Evolutionary conservation across 495 filamentous ascomycete species (phyloP), one percentile per base, ranked within the genome.

Genomic region (Chaetomium fimeti): DNA sequence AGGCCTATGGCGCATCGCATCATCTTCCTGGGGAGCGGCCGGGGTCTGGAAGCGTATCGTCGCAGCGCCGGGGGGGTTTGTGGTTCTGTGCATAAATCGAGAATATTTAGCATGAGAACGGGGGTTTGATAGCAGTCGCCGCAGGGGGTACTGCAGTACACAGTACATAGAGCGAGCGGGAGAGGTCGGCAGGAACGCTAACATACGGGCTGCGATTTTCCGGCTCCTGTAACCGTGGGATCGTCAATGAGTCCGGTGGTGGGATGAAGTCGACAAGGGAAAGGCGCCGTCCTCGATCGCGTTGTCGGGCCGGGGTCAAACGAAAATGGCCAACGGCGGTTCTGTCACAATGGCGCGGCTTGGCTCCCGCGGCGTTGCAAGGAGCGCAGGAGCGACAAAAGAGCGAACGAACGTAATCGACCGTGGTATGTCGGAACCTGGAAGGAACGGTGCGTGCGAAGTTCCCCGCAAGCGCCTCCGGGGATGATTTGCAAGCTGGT

Each of bases 1-100:
- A 75, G 66, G 53, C 69, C 72, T 61, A 71, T 66, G 72, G 64
- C 67, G 69, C 70, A 75, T 78, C 74, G 76, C 76, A 78, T 78
- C 73, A 72, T 76, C 66, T 60, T 69, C 69, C 65, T 68, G 57
- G 67, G 58, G 61, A 29, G 48, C 43, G 66, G 28, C 47, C 51
- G 55, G 55, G 65, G 32, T 67, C 36, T 42, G 55, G 57, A 63
- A 25, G 63, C 64, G 47, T 61, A 65, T 54, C 60, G 67, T 69
- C 66, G 66, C 62, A 66, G 71, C 64, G 59, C 57, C 40, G 29
- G 40, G 27, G 52, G 36, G 54, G 54, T 32, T 42, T n/a, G 43
- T 70, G 47, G 20, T 67, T 68, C 65, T 74, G 55, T 69, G 74
- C 72, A 75, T 75, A 60, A 75, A 75, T 53, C 64, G 67, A 36